Conservation (phyloP, 208 protist genomes). For the Endotrypanum monterogeii region DNA sequence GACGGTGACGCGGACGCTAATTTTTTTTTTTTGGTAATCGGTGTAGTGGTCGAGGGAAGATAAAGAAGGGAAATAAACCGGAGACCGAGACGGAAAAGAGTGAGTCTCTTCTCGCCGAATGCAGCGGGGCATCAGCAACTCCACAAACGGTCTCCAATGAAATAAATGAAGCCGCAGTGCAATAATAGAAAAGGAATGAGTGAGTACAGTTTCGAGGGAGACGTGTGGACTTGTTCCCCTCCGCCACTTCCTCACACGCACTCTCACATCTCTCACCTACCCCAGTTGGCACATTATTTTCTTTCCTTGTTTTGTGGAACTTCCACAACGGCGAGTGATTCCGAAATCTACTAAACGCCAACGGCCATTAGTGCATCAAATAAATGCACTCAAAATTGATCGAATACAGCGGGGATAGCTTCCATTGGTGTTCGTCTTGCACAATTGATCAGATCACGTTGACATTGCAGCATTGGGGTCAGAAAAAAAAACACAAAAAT, state of each 20-base stretch:
- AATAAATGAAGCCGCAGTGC: not conserved
- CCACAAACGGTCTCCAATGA: not conserved
- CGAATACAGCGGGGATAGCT: not conserved
- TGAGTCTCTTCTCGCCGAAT: not conserved
- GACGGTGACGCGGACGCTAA: no score
- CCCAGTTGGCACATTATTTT: not conserved
- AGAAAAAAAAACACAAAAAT: slow-evolving; percentile 14
- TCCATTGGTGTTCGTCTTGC: not conserved
- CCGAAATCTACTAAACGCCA: not conserved
- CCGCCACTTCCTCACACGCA: no score
- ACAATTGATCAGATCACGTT: not conserved
- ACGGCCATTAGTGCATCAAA: not conserved
- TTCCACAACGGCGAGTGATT: not conserved
- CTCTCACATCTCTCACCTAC: not conserved
- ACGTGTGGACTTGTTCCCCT: not conserved
- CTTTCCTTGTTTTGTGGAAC: not conserved
- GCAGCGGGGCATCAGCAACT: not conserved
- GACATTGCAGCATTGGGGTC: slow-evolving; percentile 10
- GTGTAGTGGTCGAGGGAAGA: not conserved
- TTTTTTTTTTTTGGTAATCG: no score
- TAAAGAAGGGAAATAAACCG: not conserved
- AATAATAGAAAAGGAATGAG: not conserved
- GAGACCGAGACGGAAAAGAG: not conserved
- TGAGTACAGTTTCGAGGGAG: not conserved
- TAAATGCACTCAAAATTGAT: no score